Evolutionary conservation across 2,329 filamentous ascomycete species (phyloP).

Genomic region (Fusarium redolens): DNA sequence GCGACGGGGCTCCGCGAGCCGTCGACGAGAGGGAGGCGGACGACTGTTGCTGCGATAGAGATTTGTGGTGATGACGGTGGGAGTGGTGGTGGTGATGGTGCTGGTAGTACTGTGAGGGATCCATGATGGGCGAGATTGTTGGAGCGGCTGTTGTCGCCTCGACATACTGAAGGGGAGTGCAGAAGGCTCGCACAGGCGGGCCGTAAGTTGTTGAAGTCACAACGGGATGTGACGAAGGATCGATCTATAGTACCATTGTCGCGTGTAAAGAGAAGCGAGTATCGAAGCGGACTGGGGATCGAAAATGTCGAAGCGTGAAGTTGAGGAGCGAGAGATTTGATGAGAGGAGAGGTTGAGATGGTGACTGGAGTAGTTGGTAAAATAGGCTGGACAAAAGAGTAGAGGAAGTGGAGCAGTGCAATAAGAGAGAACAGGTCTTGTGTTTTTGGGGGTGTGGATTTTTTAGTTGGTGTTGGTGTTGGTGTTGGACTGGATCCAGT

Average conservation of each 20-base stretch:
- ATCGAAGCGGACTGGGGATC: conserved; percentile 5
- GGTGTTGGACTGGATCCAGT: conserved; percentile 31
- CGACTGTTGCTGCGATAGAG: conserved; percentile 46
- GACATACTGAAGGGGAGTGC: conserved; percentile 42
- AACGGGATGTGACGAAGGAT: conserved; percentile 35
- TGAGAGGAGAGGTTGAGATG: conserved; percentile 37
- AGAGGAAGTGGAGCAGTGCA: conserved; percentile 39
- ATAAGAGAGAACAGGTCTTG: conserved; percentile 41
- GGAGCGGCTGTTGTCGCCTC: conserved; percentile 40
- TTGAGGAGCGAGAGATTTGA: conserved; percentile 29
- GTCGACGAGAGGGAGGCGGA: conserved; percentile 45
- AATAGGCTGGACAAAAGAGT: conserved; percentile 38
- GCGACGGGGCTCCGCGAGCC: conserved; percentile 40
- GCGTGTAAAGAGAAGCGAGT: conserved; percentile 10
- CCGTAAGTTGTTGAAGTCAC: conserved; percentile 39
- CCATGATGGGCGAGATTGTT: conserved; percentile 43
- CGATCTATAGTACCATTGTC: conserved; percentile 45
- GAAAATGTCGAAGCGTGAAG: conserved; percentile 4
- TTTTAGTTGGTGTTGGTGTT: conserved; percentile 37
- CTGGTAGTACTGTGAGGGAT: conserved; percentile 44
- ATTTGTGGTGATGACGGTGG: conserved; percentile 44
- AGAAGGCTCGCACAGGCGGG: conserved; percentile 42
- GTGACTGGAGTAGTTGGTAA: conserved; percentile 28
- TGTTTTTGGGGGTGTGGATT: conserved; percentile 42
- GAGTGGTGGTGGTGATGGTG: conserved; percentile 37